Percentiles rank a stretch among this genome's conserved stretches.
These are phyloP conservation scores for Allium cepa DNA, from an alignment of 106 monocot genomes.

Conservation along the genomic window DNA sequence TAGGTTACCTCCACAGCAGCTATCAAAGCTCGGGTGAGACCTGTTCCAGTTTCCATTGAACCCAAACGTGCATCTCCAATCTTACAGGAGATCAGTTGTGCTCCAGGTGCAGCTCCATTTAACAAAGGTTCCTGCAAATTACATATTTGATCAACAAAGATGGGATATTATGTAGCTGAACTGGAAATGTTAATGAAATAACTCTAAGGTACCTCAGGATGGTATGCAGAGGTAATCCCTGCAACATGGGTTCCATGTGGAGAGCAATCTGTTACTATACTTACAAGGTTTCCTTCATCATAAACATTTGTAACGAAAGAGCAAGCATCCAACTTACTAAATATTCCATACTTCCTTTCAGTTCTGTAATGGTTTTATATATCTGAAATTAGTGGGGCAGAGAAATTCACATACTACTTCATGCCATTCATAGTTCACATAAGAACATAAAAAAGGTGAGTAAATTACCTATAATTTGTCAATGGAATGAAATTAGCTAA, in stretches of 20 bases:
- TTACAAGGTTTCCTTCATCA: constrained; percentile 90
- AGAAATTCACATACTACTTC: not conserved
- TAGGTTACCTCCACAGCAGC: constrained; percentile 82
- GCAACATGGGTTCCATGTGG: constrained; percentile 99
- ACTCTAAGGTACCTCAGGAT: constrained; percentile 53
- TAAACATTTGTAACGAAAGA: constrained; percentile 92
- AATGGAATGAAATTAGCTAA: constrained; percentile 87
- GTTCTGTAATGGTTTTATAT: constrained; percentile 35
- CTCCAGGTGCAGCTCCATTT: constrained; percentile 98
- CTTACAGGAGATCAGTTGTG: constrained; percentile 96
- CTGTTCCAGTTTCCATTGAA: constrained; percentile 96
- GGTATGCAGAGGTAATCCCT: constrained; percentile 87
- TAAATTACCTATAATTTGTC: constrained; percentile 78
- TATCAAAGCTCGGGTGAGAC: constrained; percentile 78
- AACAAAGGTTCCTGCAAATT: constrained; percentile 69
- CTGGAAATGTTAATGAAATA: too few species aligned
- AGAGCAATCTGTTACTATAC: constrained; percentile 97
- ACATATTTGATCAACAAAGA: not conserved
- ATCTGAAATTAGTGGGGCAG: not conserved
- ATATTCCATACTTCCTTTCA: constrained; percentile 80
- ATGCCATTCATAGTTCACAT: not conserved
- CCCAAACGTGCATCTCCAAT: constrained; percentile 90
- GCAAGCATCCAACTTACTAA: constrained; percentile 94
- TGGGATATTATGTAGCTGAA: too few species aligned
- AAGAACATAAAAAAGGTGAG: not conserved